A percentile compares a stretch with the other conserved stretches of the same genome.
These are phyloP conservation scores for Zygosaccharomyces bailii DNA, from an alignment of 805 yeast species.

Conservation along the genomic window DNA sequence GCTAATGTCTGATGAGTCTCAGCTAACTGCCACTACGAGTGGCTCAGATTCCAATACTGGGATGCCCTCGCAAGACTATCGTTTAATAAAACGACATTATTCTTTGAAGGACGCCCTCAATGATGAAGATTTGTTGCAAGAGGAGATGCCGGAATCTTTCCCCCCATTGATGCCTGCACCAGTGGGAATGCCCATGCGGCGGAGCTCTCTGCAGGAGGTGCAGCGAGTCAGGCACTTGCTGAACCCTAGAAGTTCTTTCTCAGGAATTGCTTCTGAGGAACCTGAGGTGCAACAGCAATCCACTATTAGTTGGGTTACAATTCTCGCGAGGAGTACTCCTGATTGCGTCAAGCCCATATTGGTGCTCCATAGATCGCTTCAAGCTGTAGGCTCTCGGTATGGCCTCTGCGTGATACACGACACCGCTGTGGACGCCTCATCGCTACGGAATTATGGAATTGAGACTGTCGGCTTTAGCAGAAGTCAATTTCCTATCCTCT, in stretches of 20 bases:
- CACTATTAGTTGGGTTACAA: conserved; percentile 32
- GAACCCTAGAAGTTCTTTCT: conserved; percentile 38
- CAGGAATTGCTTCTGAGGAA: conserved; percentile 29
- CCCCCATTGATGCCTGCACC: conserved; percentile 7
- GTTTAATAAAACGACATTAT: conserved; percentile 29
- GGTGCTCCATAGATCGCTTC: conserved; percentile 27
- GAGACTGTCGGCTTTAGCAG: conserved; percentile 12
- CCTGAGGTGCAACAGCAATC: conserved; percentile 10
- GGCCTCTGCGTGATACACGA: conserved; percentile 26
- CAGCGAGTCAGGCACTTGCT: conserved; percentile 33
- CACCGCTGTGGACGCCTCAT: conserved; percentile 17
- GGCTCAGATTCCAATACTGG: conserved; percentile 1
- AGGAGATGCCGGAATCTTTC: neutral
- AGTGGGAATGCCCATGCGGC: conserved; percentile 16
- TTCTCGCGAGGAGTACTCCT: conserved; percentile 22
- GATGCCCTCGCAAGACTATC: conserved; percentile 17
- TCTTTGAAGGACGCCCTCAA: conserved; percentile 21
- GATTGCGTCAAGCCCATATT: conserved; percentile 26
- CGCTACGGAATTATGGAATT: conserved; percentile 16
- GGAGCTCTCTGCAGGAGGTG: conserved; percentile 34
- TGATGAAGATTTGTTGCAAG: neutral
- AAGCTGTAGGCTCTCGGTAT: conserved; percentile 23
- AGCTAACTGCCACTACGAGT: neutral
- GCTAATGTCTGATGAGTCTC: conserved; percentile 1
- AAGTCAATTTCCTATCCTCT: conserved; percentile 7